Evolutionary conservation across 441 rosid genomes (phyloP).

Genomic region (Corymbia citriodora): DNA sequence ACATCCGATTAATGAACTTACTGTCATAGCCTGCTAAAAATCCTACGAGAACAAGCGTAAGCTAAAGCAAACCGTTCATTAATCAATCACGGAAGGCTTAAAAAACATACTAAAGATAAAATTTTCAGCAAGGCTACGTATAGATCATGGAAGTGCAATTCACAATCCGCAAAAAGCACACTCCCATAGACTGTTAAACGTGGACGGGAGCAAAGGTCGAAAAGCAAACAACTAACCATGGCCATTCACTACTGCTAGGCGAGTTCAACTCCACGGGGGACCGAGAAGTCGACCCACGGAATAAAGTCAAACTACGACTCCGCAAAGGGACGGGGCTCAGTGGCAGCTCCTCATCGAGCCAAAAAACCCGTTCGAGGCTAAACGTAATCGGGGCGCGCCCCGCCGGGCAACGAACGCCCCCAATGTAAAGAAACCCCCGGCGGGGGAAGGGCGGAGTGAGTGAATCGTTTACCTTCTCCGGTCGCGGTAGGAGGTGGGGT

Average conservation of each 20-base stretch:
- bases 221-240: not conserved
- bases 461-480: conserved; percentile 56
- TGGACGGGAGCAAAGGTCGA: not conserved
- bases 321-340: not conserved
- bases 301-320: not conserved
- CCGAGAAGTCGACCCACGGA: not conserved
- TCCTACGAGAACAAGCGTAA: not conserved
- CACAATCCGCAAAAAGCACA: not conserved
- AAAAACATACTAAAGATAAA: not conserved
- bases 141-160: not conserved
- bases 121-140: not conserved
- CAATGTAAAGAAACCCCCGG: not conserved
- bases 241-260: not conserved
- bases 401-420: not conserved
- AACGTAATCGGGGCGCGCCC: not conserved
- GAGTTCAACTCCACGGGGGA: not conserved
- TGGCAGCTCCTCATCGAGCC: not conserved
- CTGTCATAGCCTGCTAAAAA: not conserved
- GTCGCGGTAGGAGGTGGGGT: conserved; percentile 85
- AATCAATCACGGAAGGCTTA: not conserved
- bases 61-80: not conserved
- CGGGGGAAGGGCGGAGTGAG: not conserved
- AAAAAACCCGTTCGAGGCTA: not conserved
- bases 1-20: not conserved
- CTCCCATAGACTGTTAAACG: not conserved